phyloP scores from a whole-genome alignment of 768 basidiomycete species.

The Auricularia sp. region DNA sequence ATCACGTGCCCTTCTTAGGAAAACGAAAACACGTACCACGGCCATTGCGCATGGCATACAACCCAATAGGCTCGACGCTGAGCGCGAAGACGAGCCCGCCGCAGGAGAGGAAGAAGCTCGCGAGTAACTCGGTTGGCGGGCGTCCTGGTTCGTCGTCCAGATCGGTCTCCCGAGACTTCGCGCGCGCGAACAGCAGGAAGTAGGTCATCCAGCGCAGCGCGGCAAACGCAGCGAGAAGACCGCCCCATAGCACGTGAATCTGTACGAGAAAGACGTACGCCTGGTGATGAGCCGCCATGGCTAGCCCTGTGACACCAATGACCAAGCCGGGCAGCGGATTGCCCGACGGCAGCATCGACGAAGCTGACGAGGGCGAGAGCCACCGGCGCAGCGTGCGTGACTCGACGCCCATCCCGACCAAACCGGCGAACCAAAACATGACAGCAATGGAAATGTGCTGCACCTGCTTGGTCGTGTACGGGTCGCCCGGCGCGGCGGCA shows the following conservation, averaged over 20 bases:
- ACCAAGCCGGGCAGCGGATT: constrained; percentile 91
- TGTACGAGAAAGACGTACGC: constrained; percentile 90
- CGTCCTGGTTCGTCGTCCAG: constrained; percentile 78
- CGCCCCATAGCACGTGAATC: constrained; percentile 88
- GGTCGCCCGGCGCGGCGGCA: constrained; percentile 68
- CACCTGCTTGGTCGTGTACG: constrained; percentile 82
- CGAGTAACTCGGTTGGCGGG: constrained; percentile 87
- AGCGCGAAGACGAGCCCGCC: constrained; percentile 88
- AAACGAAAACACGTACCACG: constrained; percentile 40
- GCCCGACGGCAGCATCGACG: constrained; percentile 65
- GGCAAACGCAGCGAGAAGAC: constrained; percentile 67
- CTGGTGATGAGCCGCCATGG: constrained; percentile 89
- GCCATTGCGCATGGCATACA: constrained; percentile 84
- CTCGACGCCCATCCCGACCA: constrained; percentile 83
- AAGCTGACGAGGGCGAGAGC: constrained; percentile 27
- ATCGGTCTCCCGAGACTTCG: constrained; percentile 37
- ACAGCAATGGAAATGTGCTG: constrained; percentile 93
- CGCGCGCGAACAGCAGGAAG: constrained; percentile 80
- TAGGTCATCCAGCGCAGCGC: constrained; percentile 81
- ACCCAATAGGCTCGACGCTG: constrained; percentile 79
- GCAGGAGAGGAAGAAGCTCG: constrained; percentile 75
- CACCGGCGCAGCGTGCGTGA: constrained; percentile 61
- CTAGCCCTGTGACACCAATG: constrained; percentile 86
- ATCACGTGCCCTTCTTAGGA: background rate
- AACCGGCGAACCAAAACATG: constrained; percentile 93